These are phyloP conservation scores for Acanthochlamys bracteata DNA, from an alignment of 106 monocot genomes.

Conservation along the genomic window DNA sequence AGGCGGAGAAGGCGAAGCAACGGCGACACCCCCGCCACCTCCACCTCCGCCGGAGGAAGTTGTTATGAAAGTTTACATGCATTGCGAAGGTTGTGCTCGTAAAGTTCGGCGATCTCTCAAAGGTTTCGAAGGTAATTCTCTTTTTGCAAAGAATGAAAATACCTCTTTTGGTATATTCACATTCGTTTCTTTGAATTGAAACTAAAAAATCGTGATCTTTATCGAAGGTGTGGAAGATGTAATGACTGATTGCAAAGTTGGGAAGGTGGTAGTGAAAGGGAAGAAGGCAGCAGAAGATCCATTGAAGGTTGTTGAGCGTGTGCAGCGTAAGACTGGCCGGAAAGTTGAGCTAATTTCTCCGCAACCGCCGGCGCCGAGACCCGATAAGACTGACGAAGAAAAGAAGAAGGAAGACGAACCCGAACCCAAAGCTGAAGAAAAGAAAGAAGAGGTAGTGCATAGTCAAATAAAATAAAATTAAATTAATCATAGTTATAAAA, in stretches of 20 bases:
- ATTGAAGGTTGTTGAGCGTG: constrained; percentile 61
- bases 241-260: constrained; percentile 48
- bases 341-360: constrained; percentile 74
- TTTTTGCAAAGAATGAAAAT: too few species aligned
- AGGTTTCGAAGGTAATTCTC: constrained; percentile 43
- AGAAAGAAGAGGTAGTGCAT: constrained; percentile 67
- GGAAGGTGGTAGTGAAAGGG: constrained; percentile 83
- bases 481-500: neutral
- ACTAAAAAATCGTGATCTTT: neutral
- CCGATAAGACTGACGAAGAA: constrained; percentile 28
- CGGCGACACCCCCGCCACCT: constrained; percentile 15
- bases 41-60: constrained; percentile 55
- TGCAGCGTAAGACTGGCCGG: constrained; percentile 73
- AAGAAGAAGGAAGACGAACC: constrained; percentile 33
- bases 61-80: constrained; percentile 58
- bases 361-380: constrained; percentile 26
- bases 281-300: constrained; percentile 72
- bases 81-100: constrained; percentile 68
- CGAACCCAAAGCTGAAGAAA: constrained; percentile 48
- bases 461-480: neutral
- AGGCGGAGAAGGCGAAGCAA: constrained; percentile 4
- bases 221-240: constrained; percentile 70
- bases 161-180: too few species aligned
- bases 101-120: constrained; percentile 40
- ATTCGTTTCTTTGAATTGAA: neutral